Base-by-base conservation (phyloP, 176 grass and related monocot genomes). In the Oryza officinalis region DNA sequence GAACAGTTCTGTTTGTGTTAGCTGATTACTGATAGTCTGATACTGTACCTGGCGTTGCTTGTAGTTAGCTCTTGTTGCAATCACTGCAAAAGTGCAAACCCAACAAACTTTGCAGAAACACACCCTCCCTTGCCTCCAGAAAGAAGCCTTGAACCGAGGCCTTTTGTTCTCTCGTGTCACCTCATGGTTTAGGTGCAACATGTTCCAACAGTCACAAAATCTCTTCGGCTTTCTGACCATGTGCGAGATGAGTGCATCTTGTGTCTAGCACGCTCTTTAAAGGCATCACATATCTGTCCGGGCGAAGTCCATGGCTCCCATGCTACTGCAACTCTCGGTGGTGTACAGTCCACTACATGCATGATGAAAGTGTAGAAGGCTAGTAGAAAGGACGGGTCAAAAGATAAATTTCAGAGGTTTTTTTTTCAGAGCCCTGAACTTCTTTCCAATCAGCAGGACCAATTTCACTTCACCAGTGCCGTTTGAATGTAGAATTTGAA, bases 101-200 rank as follows among this genome's bases (percentile, higher is more conserved):
- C 27, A 35, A 23, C 18, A n/a, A 61, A 61, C 20, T 76, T 20
- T 23, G 33, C 27, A 59, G 18, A 59, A 31, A 60, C 26, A 52
- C 15, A 31, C 30, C 35, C 5, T 76, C 10, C 14, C 22, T n/a
- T 59, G 5, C 28, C 27, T 57, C 72, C 71, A 74, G 18, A 74
- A 49, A 73, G 44, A 28, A 49, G n/a, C n/a, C 57, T 25, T 27
- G 77, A 20, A 67, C 8, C 76, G 18, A 0, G 1, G 1, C 23
- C 8, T 25, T 54, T 81, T 44, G 23, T 30, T 33, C 32, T 61
- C 47, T 33, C 18, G 12, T 33, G 60, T 75, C 60, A 75, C 8
- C 61, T 52, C 43, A 49, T 23, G 41, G 59, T 50, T 83, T 84
- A 38, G 81, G 71, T 75, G 15, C 59, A 75, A 49, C 25, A 67